A percentile compares a stretch with the other conserved stretches of the same genome.
phyloP scores from a whole-genome alignment of 768 basidiomycete species.

The Nidula microcarpa region DNA sequence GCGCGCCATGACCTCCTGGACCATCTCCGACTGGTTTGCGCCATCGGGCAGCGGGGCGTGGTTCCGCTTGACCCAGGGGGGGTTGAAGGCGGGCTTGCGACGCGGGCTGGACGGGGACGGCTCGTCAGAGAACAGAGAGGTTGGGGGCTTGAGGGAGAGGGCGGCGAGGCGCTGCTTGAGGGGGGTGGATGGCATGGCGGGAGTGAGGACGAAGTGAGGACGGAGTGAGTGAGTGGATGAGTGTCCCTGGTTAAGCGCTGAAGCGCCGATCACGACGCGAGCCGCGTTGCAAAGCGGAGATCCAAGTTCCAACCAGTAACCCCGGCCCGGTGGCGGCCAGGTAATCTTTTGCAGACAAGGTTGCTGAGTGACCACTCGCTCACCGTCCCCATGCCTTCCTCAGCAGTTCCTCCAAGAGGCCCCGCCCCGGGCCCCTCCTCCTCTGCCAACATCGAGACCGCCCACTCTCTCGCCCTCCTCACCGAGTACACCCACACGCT shows the following conservation, averaged over 20 bases:
- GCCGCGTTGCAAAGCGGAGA: too few species aligned
- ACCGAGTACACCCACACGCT: constrained; percentile 88
- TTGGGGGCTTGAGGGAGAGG: constrained; percentile 45
- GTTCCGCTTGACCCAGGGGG: background rate
- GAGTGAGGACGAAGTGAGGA: background rate
- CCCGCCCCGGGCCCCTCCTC: constrained; percentile 18
- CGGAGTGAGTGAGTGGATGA: background rate
- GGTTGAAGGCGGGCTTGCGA: background rate
- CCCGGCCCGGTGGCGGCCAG: too few species aligned
- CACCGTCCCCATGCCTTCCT: constrained; percentile 4
- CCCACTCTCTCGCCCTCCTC: constrained; percentile 68
- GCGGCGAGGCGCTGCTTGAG: constrained; percentile 66
- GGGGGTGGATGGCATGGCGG: constrained; percentile 14
- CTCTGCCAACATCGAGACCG: constrained; percentile 31
- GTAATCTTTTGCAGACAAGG: too few species aligned
- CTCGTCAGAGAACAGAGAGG: constrained; percentile 37
- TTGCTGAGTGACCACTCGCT: background rate
- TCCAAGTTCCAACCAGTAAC: too few species aligned
- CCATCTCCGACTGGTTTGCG: constrained; percentile 49
- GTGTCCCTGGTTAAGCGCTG: too few species aligned
- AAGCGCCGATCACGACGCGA: too few species aligned
- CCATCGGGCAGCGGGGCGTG: background rate
- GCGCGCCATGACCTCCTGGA: constrained; percentile 64
- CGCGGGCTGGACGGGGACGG: constrained; percentile 8
- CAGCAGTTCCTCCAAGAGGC: constrained; percentile 32